Evolutionary conservation across 148 eudicot species (phyloP), one percentile per base, ranked within the genome.

Genomic region (Amaranthus palmeri): DNA sequence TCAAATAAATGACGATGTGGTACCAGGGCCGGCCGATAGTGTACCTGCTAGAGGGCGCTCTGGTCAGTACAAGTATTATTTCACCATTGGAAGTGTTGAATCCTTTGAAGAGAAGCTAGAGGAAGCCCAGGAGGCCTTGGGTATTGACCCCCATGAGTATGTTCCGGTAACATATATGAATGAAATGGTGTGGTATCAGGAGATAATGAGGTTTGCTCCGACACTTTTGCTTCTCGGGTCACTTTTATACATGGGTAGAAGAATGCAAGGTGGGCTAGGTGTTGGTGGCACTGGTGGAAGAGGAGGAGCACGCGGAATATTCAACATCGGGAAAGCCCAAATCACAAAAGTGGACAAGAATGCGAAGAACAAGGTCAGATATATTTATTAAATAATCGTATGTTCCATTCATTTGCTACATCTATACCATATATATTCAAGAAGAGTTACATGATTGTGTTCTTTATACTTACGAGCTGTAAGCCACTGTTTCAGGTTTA

Each of bases 261-360:
- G 74, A 83, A 86, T 90, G 96, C 96, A 90, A 80, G 87, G 92
- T 71, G 96, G 96, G 49, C 70, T 90, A n/a, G 96, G 96, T 42
- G 89, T 81, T 62, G 87, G 81, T 71, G 92, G 91, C 54, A 86
- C 89, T 57, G 66, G 76, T 67, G 88, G 91, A 73, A 85, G 88
- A 74, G 82, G 88, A 74, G 82, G 93, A 61, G 90, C 69, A 50
- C 93, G 97, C 56, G 93, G 93, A 15, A 87, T 91, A 52, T 91
- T 91, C 76, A 91, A 75, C 84, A 91, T 91, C 54, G 97, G 97
- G 51, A 91, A 91, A 80, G 93, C 97, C 41, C 85, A 77, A 25
- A 77, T 91, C 44, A 87, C 86, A 2, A 88, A 91, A 71, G 84
- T 88, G 71, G 96, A 91, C 77, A 91, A 91, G 82, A 88, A 91